Base-by-base conservation (phyloP, 345 rosid species). In the Citrus sp. region DNA sequence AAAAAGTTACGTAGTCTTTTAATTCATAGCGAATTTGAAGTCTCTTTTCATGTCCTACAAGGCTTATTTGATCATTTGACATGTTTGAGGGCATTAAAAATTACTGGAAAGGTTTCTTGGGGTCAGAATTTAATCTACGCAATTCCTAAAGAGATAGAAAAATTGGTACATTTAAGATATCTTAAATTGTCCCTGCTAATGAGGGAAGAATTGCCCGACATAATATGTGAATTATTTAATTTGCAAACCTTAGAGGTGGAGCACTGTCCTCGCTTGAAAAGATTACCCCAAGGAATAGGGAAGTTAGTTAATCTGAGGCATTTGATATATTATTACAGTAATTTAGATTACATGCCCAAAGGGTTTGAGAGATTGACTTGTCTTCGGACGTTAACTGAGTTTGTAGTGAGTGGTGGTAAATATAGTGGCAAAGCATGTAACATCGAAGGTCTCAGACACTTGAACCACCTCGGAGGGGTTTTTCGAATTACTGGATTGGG, bases 301-400 rank as follows among this genome's bases (percentile, higher is more conserved):
- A 81, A 72, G 30, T 75, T 81, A 12, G 22, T 9, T 30, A 77
- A 40, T 1, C 9, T 81, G 9, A 77, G 76, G 60, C 77, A 81
- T 72, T 25, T 77, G 5, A 1, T 18, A 18, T 12, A 7, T 1
- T 46, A 13, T 30, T 56, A 12, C 1, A 9, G 2, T 49, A 1
- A 16, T 0, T 14, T 49, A 49, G 19, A 16, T 6, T 49, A 49
- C 19, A 14, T 49, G 55, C 19, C 55, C 0, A 49, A 49, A 18
- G 55, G 7, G 4, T 49, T 32, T 32, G 34, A 2, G 55, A 2
- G 55, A 49, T 14, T 49, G 4, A 12, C 55, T 49, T 1, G 19
- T 49, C 55, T 49, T 49, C 10, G 19, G 21, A 49, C 55, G 3
- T 49, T 49, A 30, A 8, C 5, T 7, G 8, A 22, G 7, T 67